A percentile compares a stretch with the other conserved stretches of the same genome.
These are phyloP conservation scores for Cytospora chrysosperma DNA, from an alignment of 2,329 filamentous ascomycete species.

Conservation along the genomic window DNA sequence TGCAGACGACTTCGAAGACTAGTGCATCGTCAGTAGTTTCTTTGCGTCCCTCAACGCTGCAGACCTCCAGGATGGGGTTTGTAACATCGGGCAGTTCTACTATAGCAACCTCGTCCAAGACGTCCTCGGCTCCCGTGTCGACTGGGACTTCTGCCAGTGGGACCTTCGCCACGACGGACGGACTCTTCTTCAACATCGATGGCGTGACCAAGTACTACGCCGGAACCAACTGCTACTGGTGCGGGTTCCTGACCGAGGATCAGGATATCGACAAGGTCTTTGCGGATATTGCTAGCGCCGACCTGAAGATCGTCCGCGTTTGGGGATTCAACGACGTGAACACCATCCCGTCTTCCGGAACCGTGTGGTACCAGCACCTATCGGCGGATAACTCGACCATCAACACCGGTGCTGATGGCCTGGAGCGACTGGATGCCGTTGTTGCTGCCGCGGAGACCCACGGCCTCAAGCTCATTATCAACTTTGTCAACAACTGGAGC, in stretches of 20 bases:
- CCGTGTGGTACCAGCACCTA: constrained; percentile 53
- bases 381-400: constrained; percentile 51
- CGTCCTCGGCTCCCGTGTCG: constrained; percentile 3
- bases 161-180: constrained; percentile 29
- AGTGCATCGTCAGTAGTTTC: constrained; percentile 20
- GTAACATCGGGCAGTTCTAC: constrained; percentile 16
- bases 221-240: constrained; percentile 55
- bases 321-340: constrained; percentile 63
- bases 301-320: constrained; percentile 54
- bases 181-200: constrained; percentile 41
- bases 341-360: constrained; percentile 33
- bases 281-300: constrained; percentile 35
- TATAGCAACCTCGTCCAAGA: constrained; percentile 15
- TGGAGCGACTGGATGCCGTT: constrained; percentile 64
- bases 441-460: constrained; percentile 58
- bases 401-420: constrained; percentile 60
- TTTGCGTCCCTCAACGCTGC: constrained; percentile 13
- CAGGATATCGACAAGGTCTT: constrained; percentile 42
- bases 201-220: constrained; percentile 45
- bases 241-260: constrained; percentile 47
- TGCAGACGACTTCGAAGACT: constrained; percentile 12
- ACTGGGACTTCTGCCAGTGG: constrained; percentile 22
- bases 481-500: constrained; percentile 67
- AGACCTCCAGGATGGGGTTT: constrained; percentile 2
- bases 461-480: constrained; percentile 62